Base-by-base conservation (phyloP, 345 rosid genomes). In the Populus tremula region DNA sequence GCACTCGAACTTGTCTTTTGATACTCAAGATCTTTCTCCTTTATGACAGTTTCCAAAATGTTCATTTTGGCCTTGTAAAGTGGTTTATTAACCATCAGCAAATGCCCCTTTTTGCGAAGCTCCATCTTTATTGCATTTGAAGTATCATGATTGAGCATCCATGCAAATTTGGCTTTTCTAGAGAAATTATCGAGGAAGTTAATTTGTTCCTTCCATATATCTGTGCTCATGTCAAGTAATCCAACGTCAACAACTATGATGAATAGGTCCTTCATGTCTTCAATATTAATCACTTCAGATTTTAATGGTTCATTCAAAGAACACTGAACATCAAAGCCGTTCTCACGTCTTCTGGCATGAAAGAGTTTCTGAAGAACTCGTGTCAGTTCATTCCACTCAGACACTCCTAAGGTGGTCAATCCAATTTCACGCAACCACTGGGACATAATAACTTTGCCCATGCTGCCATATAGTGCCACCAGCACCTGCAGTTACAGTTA, bases 21-120 rank as follows among this genome's bases (percentile, higher is more conserved):
- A 65, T 47, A 64, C 66, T 87, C 89, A 14, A 54, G 67, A 53
- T 78, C 72, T 56, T 78, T 83, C 78, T 89, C 94, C 78, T 89
- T 91, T n/a, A 90, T 70, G 20, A 87, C 90, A 69, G 91, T 86
- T 53, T 90, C 94, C 80, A 96, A 79, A 79, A 96, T 89, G 72
- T 92, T 79, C 98, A 96, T 96, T 72, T 96, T 96, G 6, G 93
- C 88, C 83, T 90, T 96, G 89, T 92, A 96, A 12, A 96, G 82
- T 0, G 98, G 98, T 83, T 91, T 96, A 77, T 90, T 92, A 64
- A 91, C 87, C 92, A 93, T 90, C 81, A 92, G 47, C 5, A 87
- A 70, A 70, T 96, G 93, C n/a, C 98, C 97, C 82, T 88, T 91
- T 71, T 84, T 77, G 68, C 94, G 87, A 38, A 96, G 93, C 81